A percentile compares a stretch with the other conserved stretches of the same genome.
These are phyloP conservation scores for Myrmaecium sp. DNA, from an alignment of 2,329 filamentous ascomycete species.

Conservation along the genomic window DNA sequence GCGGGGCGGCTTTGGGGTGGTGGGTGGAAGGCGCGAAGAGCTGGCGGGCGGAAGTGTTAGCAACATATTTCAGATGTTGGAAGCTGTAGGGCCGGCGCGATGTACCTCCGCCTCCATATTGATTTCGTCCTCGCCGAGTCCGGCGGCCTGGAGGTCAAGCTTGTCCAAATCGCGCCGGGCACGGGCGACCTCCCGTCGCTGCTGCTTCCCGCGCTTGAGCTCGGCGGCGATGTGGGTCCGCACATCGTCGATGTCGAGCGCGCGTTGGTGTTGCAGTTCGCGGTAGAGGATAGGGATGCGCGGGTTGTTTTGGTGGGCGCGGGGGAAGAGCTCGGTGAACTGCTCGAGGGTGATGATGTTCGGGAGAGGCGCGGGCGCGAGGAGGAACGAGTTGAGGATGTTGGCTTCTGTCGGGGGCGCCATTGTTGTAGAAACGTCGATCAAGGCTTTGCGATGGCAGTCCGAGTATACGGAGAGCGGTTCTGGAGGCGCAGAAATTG, in stretches of 20 bases:
- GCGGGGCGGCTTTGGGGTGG: slow-evolving; percentile 31
- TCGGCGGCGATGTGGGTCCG: slow-evolving; percentile 49
- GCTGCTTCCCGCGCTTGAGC: slow-evolving; percentile 39
- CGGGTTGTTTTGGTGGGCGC: slow-evolving; percentile 44
- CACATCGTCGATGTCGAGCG: slow-evolving; percentile 50
- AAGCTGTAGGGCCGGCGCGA: not conserved
- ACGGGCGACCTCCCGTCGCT: slow-evolving; percentile 40
- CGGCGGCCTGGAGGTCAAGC: slow-evolving; percentile 35
- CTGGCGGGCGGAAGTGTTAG: slow-evolving; percentile 27
- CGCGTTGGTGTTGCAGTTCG: slow-evolving; percentile 60
- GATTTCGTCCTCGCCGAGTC: slow-evolving; percentile 42
- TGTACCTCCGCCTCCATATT: slow-evolving; percentile 33
- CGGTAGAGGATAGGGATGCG: slow-evolving; percentile 58
- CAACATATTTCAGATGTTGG: slow-evolving; percentile 5
- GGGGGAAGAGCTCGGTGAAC: slow-evolving; percentile 64
- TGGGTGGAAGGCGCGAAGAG: slow-evolving; percentile 34
- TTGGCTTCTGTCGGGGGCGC: slow-evolving; percentile 62
- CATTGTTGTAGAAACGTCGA: slow-evolving; percentile 4
- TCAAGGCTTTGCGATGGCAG: too few species aligned
- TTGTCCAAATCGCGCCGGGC: slow-evolving; percentile 34
- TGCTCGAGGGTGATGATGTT: slow-evolving; percentile 56
- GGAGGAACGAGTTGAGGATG: slow-evolving; percentile 62
- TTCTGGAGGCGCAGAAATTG: slow-evolving; percentile 1
- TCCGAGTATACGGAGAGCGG: not conserved
- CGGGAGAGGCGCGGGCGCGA: slow-evolving; percentile 57